Base-by-base conservation (phyloP, 805 yeast genomes). In the Barnettozyma salicaria region DNA sequence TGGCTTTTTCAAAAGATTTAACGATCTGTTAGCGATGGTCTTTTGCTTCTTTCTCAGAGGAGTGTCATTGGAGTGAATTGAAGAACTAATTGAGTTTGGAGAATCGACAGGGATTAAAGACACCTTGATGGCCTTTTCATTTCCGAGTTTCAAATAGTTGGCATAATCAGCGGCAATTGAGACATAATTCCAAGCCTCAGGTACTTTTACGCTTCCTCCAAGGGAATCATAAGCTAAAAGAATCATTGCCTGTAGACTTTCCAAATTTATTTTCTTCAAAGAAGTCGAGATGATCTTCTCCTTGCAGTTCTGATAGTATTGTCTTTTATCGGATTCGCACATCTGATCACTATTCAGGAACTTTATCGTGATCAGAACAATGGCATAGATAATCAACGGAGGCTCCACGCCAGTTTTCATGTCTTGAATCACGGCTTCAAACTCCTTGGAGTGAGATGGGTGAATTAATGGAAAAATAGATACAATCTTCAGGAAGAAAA, bases 121-220 rank as follows among this genome's bases (percentile, higher is more conserved):
- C 6, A 38, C 23, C 12, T 44, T 39, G 6, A 38, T 41, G 1
- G 42, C 36, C 13, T 29, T 40, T 19, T 50, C 50, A 17, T 42
- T 27, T 5, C 48, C 47, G 22, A 50, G 25, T 31, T 50, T 50
- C 31, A 50, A 27, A 29, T 50, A 49, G 13, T 43, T 44, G 8
- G 52, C 52, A 38, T 50, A 50, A 21, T 49, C 53, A 14, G 50
- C 45, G 4, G 55, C 55, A 32, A 50, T 47, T 19, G 53, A 49
- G 8, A 50, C 53, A 35, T 49, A 50, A 30, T 50, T 50, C 55
- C 55, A 50, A 24, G 48, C 42, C 20, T 50, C 55, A 4, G 55
- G 55, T 6, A 49, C 53, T 34, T 50, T 50, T 4, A 44, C 48
- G 31, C 44, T 44, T 6, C 47, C 52, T 6, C 48, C 43, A 5